Evolutionary conservation across 1,139 yeast species (phyloP), one percentile per base, ranked within the genome.

Genomic region (Citeromyces siamensis): DNA sequence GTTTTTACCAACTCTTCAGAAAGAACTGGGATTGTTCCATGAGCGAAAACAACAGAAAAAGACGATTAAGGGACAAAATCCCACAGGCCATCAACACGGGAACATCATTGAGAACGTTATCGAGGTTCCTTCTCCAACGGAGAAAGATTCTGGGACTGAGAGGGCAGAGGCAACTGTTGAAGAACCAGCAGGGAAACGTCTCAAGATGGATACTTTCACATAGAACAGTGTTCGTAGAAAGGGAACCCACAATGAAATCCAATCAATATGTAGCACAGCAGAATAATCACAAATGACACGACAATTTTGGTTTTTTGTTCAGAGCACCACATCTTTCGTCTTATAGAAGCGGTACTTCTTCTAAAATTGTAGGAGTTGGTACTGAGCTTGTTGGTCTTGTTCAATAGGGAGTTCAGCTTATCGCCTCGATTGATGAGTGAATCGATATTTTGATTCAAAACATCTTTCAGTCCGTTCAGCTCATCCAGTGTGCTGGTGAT

Each of bases 401-500:
- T 82, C 13, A 85, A 94, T 42, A 86, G 64, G 36, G 71, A 57
- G 43, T 75, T 74, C 41, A 86, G 74, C 40, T 83, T 68, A 48
- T 85, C 95, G 9, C 94, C 95, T 39, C 96, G 68, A 48, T 75
- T 76, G 49, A 86, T 62, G 19, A 86, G 61, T 49, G 71, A 72
- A 47, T 73, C 78, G 39, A 78, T 75, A 47, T 78, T 78, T 42
- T 76, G 83, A 49, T 74, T 69, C 85, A 78, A 77, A 36, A 78
- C 57, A 37, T 66, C 68, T 35, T 75, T 55, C 9, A 72, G 75
- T 45, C 71, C 75, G 35, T 62, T 66, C 3, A 70, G 66, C 38
- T 71, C 78, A 41, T 63, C 70, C 37, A 60, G 64, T 2, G 72
- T 69, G 14, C 62, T 16, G 61, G 53, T 35, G 62, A 55, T 45